phyloP scores from a whole-genome alignment of 768 basidiomycete species.

The Austroboletus eburneus region DNA sequence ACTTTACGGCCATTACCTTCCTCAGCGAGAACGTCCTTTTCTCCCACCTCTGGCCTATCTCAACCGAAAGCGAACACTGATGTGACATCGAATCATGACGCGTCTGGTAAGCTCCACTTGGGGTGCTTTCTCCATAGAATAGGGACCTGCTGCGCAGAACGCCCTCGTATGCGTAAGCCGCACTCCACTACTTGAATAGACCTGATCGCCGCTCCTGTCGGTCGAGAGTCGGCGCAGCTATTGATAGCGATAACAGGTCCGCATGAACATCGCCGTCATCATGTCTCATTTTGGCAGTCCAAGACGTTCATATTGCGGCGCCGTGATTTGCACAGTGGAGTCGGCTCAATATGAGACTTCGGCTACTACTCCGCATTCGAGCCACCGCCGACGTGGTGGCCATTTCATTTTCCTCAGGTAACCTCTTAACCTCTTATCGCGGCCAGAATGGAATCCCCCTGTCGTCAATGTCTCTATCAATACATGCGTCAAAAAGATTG shows the following conservation, averaged over 20 bases:
- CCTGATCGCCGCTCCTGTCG: background rate
- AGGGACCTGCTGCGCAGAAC: background rate
- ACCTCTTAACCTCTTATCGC: background rate
- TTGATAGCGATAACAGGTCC: background rate
- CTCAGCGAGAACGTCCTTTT: background rate
- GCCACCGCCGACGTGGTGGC: too few species aligned
- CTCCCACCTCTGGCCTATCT: too few species aligned
- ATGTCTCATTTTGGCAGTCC: background rate
- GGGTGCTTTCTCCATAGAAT: background rate
- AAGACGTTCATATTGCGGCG: background rate
- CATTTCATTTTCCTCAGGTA: background rate
- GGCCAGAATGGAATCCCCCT: background rate
- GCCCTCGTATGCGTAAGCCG: background rate
- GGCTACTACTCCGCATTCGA: background rate
- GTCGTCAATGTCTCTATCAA: too few species aligned
- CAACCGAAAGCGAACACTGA: too few species aligned
- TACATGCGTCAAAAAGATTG: too few species aligned
- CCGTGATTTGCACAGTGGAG: background rate
- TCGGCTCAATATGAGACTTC: constrained; percentile 4
- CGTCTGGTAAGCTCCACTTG: constrained; percentile 3
- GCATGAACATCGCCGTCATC: background rate
- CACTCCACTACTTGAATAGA: background rate
- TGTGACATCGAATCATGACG: constrained; percentile 1
- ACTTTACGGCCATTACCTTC: background rate
- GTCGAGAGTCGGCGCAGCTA: background rate